Conservation (phyloP, 768 basidiomycete genomes). For the Boletellus emodensis region DNA sequence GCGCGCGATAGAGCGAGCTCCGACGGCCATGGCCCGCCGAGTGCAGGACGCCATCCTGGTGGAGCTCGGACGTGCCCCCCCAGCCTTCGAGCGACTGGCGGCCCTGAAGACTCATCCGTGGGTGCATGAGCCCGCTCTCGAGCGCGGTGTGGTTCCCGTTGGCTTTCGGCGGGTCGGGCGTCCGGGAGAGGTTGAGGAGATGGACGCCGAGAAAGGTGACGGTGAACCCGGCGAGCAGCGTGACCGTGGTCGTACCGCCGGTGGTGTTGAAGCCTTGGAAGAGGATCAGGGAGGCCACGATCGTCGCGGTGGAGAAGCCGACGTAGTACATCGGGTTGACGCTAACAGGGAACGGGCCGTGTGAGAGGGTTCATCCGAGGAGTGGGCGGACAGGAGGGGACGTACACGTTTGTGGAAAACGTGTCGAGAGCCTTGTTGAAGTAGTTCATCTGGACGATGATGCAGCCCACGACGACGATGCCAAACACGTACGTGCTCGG, state of each 20-base stretch:
- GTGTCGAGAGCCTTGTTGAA: slow-evolving; percentile 98
- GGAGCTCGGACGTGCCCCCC: slow-evolving; percentile 38
- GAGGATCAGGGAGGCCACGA: slow-evolving; percentile 90
- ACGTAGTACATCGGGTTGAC: slow-evolving; percentile 99
- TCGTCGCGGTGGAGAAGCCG: slow-evolving; percentile 90
- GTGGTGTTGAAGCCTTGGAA: slow-evolving; percentile 97
- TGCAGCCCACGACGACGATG: slow-evolving; percentile 75
- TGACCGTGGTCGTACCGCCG: slow-evolving; percentile 74
- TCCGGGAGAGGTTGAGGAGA: slow-evolving; percentile 78
- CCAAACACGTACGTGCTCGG: slow-evolving; percentile 97
- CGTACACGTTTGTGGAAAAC: slow-evolving; percentile 96
- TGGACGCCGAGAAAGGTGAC: slow-evolving; percentile 98
- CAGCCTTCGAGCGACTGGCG: slow-evolving; percentile 79
- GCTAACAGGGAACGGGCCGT: slow-evolving; percentile 35
- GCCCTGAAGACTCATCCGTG: slow-evolving; percentile 76
- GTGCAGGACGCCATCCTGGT: slow-evolving; percentile 21
- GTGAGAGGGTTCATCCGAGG: background rate
- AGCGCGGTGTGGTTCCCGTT: slow-evolving; percentile 47
- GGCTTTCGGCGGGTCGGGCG: slow-evolving; percentile 43
- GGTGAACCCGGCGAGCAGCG: slow-evolving; percentile 84
- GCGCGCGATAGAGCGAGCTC: slow-evolving; percentile 61
- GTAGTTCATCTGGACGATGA: slow-evolving; percentile 91
- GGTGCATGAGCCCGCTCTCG: slow-evolving; percentile 67
- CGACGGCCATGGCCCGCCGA: slow-evolving; percentile 56
- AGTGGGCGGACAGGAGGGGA: slow-evolving; percentile 5